A percentile compares a stretch with the other conserved stretches of the same genome.
These are phyloP conservation scores for Aspergillus awamori DNA, from an alignment of 2,329 filamentous ascomycete species.

Conservation along the genomic window DNA sequence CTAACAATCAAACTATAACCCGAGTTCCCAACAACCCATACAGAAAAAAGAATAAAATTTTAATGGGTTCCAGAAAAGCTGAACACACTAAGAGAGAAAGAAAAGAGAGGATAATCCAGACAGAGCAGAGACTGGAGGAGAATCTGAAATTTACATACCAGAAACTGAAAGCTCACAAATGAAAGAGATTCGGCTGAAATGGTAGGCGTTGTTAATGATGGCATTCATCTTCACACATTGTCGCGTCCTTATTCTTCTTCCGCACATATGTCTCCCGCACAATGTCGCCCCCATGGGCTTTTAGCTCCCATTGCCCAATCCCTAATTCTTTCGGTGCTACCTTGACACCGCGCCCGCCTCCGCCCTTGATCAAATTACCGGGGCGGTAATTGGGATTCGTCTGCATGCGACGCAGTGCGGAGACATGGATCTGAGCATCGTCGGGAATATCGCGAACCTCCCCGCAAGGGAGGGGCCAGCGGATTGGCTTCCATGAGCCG, in stretches of 20 bases:
- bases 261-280: constrained; percentile 69
- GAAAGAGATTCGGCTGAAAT: too few relatives aligned
- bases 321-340: constrained; percentile 63
- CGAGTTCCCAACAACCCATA: too few relatives aligned
- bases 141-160: too few relatives aligned
- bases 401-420: constrained; percentile 72
- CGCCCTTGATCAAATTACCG: constrained; percentile 78
- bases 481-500: constrained; percentile 76
- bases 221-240: constrained; percentile 32
- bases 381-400: constrained; percentile 67
- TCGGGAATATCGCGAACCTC: constrained; percentile 76
- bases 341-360: constrained; percentile 71
- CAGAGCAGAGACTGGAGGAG: too few relatives aligned
- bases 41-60: too few relatives aligned
- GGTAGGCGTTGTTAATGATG: too few relatives aligned
- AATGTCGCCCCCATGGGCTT: constrained; percentile 65
- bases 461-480: constrained; percentile 76
- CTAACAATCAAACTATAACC: too few relatives aligned
- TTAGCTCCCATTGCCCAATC: constrained; percentile 72
- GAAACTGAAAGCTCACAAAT: too few relatives aligned
- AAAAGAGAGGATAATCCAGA: too few relatives aligned
- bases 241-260: constrained; percentile 38
- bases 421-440: constrained; percentile 71
- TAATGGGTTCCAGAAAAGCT: too few relatives aligned
- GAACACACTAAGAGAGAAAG: too few relatives aligned